Percentiles rank a stretch among this genome's conserved stretches.
Evolutionary conservation across 2,329 filamentous ascomycete genomes (phyloP).

Genomic region (Xylaria polymorpha): DNA sequence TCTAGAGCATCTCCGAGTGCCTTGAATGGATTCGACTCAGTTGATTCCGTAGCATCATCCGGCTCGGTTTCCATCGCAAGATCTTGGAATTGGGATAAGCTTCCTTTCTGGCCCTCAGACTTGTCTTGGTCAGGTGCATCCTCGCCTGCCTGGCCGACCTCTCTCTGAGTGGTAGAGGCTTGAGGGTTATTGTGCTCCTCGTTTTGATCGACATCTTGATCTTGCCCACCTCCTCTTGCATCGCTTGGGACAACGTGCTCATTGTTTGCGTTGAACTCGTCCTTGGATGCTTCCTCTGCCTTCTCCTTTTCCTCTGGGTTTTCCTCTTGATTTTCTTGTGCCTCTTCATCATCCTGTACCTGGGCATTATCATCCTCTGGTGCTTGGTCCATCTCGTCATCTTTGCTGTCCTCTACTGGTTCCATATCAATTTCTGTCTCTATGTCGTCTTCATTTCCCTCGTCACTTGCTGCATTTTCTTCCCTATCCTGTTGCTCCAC

Average conservation of each 20-base stretch:
- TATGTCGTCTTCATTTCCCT: constrained; percentile 55
- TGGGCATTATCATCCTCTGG: constrained; percentile 52
- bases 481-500: constrained; percentile 59
- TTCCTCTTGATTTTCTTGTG: constrained; percentile 51
- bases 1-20: constrained; percentile 94
- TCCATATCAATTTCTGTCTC: constrained; percentile 61
- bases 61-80: constrained; percentile 57
- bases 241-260: constrained; percentile 74
- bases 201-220: constrained; percentile 71
- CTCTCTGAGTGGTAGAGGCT: constrained; percentile 70
- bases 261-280: constrained; percentile 64
- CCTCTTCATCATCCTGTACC: constrained; percentile 50
- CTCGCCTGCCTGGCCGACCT: constrained; percentile 74
- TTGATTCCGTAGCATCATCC: constrained; percentile 55
- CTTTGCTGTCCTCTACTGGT: constrained; percentile 61
- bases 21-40: constrained; percentile 80
- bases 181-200: constrained; percentile 72
- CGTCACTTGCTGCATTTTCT: constrained; percentile 52
- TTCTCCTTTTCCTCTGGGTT: constrained; percentile 50
- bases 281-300: constrained; percentile 46
- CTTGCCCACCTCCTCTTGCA: constrained; percentile 71
- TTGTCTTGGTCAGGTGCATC: constrained; percentile 72
- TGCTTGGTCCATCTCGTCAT: constrained; percentile 65
- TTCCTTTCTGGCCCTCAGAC: constrained; percentile 72
- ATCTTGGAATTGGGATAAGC: constrained; percentile 61